These are phyloP conservation scores for Triglochin maritima DNA, from an alignment of 106 monocot species.

Conservation along the genomic window DNA sequence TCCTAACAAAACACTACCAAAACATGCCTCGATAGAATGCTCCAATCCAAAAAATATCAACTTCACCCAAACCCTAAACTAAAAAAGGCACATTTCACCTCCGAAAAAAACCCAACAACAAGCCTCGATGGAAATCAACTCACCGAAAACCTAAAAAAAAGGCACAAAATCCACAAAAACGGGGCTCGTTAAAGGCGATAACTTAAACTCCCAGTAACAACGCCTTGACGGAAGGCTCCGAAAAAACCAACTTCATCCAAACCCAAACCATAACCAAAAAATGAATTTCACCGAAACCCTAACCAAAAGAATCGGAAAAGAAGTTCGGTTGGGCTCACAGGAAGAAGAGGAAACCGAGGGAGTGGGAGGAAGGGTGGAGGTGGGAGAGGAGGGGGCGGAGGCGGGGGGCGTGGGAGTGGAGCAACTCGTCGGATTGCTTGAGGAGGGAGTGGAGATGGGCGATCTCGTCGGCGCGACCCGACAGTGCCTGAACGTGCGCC, in stretches of 20 bases:
- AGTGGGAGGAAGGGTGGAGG: slow-evolving; percentile 53
- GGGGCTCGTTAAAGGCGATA: not conserved
- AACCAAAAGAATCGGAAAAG: not conserved
- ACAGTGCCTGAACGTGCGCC: slow-evolving; percentile 66
- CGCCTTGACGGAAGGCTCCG: not conserved
- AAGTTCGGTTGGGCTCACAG: slow-evolving; percentile 27
- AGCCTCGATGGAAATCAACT: too few relatives aligned
- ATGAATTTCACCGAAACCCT: not conserved
- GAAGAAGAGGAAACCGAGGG: slow-evolving; percentile 81
- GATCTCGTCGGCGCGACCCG: slow-evolving; percentile 43
- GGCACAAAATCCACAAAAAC: not conserved
- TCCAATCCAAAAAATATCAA: too few relatives aligned
- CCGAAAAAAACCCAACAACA: too few relatives aligned
- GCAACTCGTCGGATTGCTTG: slow-evolving; percentile 61
- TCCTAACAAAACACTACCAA: too few relatives aligned
- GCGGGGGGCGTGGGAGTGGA: slow-evolving; percentile 36
- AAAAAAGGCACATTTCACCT: too few relatives aligned
- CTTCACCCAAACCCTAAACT: too few relatives aligned
- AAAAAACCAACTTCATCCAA: not conserved
- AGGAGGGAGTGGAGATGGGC: slow-evolving; percentile 66
- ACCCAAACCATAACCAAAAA: not conserved
- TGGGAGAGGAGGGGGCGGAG: slow-evolving; percentile 39
- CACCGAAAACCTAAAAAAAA: not conserved
- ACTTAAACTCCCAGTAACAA: not conserved
- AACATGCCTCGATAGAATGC: too few relatives aligned